Evolutionary conservation across 73 alveolate species (phyloP), one percentile per base, ranked within the genome.

Genomic region (Tetrahymena malaccensis): DNA sequence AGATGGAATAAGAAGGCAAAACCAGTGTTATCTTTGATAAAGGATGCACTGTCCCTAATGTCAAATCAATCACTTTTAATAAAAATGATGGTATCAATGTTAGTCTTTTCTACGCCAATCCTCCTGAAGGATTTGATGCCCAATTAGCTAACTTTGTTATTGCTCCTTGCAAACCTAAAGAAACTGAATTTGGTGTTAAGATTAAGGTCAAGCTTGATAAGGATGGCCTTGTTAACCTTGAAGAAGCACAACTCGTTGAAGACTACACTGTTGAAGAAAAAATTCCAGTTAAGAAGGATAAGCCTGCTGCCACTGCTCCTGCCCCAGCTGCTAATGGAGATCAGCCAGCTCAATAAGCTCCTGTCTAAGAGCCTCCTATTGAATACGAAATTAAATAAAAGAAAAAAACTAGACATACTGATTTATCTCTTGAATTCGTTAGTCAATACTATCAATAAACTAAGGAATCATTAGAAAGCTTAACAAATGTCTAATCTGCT

Each of bases 1-100:
- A 43, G 96, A 96, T 93, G 98, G 96, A 85, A 70, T 56, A 85
- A 93, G 93, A 93, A 85, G 93, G 83, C 22, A 58, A 57, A 43
- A 94, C 97, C 37, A 94, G 84, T 93, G 93, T 94, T 35, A 56
- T 55, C 83, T 94, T 96, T 34, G 96, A 96, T 50, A 94, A 94
- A 84, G 40, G 95, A 56, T 93, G 96, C 95, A 96, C 96, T 27
- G 96, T 97, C 97, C 99, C 99, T 33, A 84, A 97, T 38, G 96
- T 96, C 4, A 98, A 97, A 96, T 85, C 97, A 35, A 94, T 98
- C 22, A 95, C 98, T 35, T 96, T 97, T 10, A 96, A 94, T 57
- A 98, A 96, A 85, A 97, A 96, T 27, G 99, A 97, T 43, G 97
- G 98, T 43, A 96, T 97, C 94, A 97, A 96, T 34, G 94, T 97